A percentile compares a stretch with the other conserved stretches of the same genome.
phyloP scores from a whole-genome alignment of 106 monocot species.

The Dactylorhiza incarnata region DNA sequence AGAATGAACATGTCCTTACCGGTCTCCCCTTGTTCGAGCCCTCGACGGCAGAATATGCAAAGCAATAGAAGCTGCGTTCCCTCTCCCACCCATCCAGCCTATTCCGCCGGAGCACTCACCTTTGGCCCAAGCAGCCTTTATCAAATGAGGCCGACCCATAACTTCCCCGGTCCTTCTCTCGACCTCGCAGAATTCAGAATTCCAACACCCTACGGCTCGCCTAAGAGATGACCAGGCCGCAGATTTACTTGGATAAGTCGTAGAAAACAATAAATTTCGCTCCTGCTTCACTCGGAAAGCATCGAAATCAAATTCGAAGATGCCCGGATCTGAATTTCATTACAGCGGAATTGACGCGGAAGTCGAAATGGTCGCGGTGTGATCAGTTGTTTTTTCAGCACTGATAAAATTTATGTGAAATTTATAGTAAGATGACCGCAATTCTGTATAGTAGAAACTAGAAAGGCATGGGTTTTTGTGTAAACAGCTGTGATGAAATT shows the following conservation, averaged over 20 bases:
- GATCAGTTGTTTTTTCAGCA: background rate
- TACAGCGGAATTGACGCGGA: background rate
- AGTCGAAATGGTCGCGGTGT: background rate
- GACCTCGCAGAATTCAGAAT: conserved; percentile 26
- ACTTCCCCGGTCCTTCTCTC: conserved; percentile 27
- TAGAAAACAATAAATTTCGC: background rate
- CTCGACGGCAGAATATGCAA: conserved; percentile 40
- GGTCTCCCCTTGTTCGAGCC: conserved; percentile 80
- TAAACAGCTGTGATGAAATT: background rate
- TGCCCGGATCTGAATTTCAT: background rate
- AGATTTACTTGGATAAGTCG: background rate
- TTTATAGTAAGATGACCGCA: background rate
- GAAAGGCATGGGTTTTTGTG: background rate
- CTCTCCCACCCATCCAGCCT: conserved; percentile 64
- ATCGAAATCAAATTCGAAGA: background rate
- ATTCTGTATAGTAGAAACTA: conserved; percentile 4
- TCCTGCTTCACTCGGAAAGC: background rate
- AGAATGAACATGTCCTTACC: conserved; percentile 75
- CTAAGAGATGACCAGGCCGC: conserved; percentile 26
- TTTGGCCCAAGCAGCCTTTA: conserved; percentile 32
- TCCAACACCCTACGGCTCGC: conserved; percentile 32
- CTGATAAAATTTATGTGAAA: background rate
- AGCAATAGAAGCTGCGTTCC: conserved; percentile 56
- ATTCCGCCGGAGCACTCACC: conserved; percentile 25
- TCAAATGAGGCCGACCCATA: conserved; percentile 15